Evolutionary conservation across 108 stramenopile genomes (phyloP).

Genomic region (Cyclotella baltica): DNA sequence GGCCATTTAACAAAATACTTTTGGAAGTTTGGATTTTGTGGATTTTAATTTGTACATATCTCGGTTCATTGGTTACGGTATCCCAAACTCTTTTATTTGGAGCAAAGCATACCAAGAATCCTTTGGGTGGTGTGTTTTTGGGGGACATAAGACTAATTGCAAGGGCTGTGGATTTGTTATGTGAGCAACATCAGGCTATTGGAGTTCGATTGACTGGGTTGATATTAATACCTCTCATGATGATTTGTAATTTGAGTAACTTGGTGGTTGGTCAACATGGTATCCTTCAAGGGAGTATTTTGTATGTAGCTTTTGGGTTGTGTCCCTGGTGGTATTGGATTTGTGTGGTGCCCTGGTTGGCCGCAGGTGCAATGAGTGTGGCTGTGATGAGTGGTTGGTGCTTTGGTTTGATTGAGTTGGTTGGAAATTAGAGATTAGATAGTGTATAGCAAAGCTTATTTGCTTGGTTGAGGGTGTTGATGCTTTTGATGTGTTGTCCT

Average conservation of each 20-base stretch:
- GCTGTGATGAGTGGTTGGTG: constrained; percentile 71
- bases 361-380: constrained; percentile 39
- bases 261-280: constrained; percentile 46
- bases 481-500: no score
- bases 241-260: constrained; percentile 44
- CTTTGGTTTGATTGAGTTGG: constrained; percentile 86
- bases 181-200: constrained; percentile 77
- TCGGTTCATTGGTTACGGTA: constrained; percentile 45
- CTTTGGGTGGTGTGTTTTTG: constrained; percentile 59
- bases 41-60: constrained; percentile 66
- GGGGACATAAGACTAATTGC: constrained; percentile 61
- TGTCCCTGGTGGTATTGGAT: constrained; percentile 58
- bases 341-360: constrained; percentile 71
- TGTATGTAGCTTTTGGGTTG: constrained; percentile 36
- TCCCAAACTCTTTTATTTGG: constrained; percentile 77
- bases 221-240: constrained; percentile 66
- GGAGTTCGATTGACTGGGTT: constrained; percentile 76
- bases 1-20: constrained; percentile 85
- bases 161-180: constrained; percentile 56
- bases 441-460: no score
- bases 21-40: constrained; percentile 76
- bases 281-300: constrained; percentile 34
- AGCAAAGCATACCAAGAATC: constrained; percentile 67
- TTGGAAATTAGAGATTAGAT: constrained; percentile 66
- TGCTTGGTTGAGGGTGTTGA: no score